Conservation (phyloP, 164 flowering plant genomes). For the Protea cynaroides region DNA sequence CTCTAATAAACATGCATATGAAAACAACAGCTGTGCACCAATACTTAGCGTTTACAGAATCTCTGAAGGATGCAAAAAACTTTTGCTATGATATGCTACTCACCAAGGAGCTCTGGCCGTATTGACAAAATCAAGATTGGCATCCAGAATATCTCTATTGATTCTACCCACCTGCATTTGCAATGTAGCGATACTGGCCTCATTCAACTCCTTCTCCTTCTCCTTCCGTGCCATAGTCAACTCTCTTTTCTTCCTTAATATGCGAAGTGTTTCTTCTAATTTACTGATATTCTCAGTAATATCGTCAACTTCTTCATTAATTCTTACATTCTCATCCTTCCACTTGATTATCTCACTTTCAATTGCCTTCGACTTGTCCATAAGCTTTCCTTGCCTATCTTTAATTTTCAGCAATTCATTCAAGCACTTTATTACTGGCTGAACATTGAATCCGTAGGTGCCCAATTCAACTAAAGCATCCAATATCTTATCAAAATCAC, state of each 20-base stretch:
- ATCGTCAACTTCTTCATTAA: conserved; percentile 20
- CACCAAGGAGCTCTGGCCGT: too few relatives aligned
- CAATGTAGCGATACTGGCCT: too few relatives aligned
- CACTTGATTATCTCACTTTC: conserved; percentile 17
- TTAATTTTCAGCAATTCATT: conserved; percentile 23
- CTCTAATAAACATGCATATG: too few relatives aligned
- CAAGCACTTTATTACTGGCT: conserved; percentile 19
- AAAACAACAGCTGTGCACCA: too few relatives aligned
- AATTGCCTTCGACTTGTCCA: conserved; percentile 7
- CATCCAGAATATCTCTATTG: too few relatives aligned
- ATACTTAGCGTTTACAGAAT: too few relatives aligned
- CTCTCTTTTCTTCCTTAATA: conserved; percentile 11
- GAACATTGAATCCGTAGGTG: conserved; percentile 39
- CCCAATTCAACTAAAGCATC: conserved; percentile 37
- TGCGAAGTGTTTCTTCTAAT: conserved; percentile 7
- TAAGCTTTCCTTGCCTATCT: conserved; percentile 17
- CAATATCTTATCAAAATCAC: conserved; percentile 17
- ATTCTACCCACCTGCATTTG: too few relatives aligned
- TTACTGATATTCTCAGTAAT: conserved; percentile 23
- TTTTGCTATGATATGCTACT: too few relatives aligned
- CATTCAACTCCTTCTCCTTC: too few relatives aligned
- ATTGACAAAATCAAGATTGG: too few relatives aligned
- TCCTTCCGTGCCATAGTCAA: conserved; percentile 9
- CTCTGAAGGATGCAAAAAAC: too few relatives aligned
- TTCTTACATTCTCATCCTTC: conserved; percentile 7